Evolutionary conservation across 306 rosid genomes (phyloP), one percentile per base, ranked within the genome.

Genomic region (Vigna unguiculata): DNA sequence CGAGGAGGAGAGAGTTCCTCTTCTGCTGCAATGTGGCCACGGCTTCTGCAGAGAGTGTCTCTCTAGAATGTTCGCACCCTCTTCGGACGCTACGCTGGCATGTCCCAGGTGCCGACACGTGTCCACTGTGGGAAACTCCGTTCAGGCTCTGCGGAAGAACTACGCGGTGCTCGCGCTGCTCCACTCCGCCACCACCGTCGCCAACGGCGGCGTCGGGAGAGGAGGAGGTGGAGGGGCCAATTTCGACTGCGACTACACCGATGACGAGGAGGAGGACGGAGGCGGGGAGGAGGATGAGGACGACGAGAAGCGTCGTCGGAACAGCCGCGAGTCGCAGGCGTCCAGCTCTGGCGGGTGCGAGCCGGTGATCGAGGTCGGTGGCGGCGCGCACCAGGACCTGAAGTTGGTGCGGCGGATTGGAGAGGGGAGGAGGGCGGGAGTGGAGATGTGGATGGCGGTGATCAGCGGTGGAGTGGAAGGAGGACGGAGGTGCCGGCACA

Each of bases 1-100:
- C 92, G 99, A 92, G 78, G 99, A 90, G 9, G 99, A 92, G 78
- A 85, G 99, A 72, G 97, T 92, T 12, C 99, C 99, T 14, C 97
- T 95, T 71, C 77, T 95, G 80, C 99, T 95, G 34, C 97, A 95
- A 87, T 95, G 99, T 70, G 99, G 99, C 40, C 99, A 95, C 79
- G 97, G 97, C 4, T 95, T 92, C 87, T 95, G 99, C 82, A 87
- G 81, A 71, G 99, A 95, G 46, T 95, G 99, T 57, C 83, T 95
- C 15, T 92, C 97, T 13, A 82, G 80, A 70, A 92, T 95, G 99
- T 95, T 92, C 91, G 81, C 92, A 5, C 76, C 90, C 5, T 88
- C 91, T 5, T 63, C 83, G 0, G 99, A 95, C 11, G 83, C 97
- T 2, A 88, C 89, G 65, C 90, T 95, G 2, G 74, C 90, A 2